Evolutionary conservation across 1,284 basidiomycete species (phyloP), one percentile per base, ranked within the genome.

Genomic region (Kwoniella shivajii): DNA sequence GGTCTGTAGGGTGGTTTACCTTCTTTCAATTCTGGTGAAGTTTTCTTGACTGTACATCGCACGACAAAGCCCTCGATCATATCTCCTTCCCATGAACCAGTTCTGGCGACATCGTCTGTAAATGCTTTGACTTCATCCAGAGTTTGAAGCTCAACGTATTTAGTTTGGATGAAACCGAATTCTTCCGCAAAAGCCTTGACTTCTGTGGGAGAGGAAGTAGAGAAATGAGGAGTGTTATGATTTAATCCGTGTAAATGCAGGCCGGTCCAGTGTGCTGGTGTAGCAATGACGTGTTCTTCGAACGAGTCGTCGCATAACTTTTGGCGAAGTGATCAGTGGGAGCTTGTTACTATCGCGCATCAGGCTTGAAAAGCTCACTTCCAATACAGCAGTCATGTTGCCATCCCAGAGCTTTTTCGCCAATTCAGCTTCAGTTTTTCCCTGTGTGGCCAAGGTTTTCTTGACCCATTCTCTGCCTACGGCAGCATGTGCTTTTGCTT

Each of bases 281-380:
- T 96, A 0, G 86, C 82, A 0, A 99, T 83, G 38, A 99, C 95
- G 69, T 99, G 96, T 75, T 99, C 96, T 68, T 99, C 96, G 71
- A 99, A 99, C 0, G 84, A 84, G 77, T 99, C 96, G 70, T 99
- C 95, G 74, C 96, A 98, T 2, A 99, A 86, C 92, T 94, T 67
- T 0, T 14, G 13, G 6, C 18, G 38, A 39, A 6, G n/a, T 26
- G n/a, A 45, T 27, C 42, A 27, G 16, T n/a, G 27, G 30, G 30
- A 44, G 13, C 38, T 2, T 13, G 31, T 31, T 18, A 2, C 30
- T 7, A 2, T 37, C 36, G 18, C 5, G 9, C 9, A n/a, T n/a
- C 37, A 13, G 44, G 31, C 0, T n/a, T 18, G 16, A n/a, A 26
- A 34, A 18, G 77, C 82, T 47, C 65, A 91, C 91, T 84, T 97